Base-by-base conservation (phyloP, 2,329 filamentous ascomycete genomes). In the Plectosphaerella sp. region DNA sequence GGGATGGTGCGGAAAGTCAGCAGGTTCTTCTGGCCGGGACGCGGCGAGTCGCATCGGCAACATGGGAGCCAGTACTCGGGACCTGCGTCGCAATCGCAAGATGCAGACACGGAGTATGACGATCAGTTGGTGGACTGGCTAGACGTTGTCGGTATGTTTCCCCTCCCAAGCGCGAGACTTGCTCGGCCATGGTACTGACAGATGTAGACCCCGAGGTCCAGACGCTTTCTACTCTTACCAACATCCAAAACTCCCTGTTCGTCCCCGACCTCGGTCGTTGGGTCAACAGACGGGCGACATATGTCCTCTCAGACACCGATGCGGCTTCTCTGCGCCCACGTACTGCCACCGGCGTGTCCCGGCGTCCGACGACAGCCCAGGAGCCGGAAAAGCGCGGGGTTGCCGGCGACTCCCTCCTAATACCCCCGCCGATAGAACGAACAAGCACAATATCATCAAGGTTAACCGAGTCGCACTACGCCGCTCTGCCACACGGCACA, bases 181-280 rank as follows among this genome's bases (percentile, higher is more conserved):
- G 18, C 22, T 33, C 16, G 16, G 22, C 14, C 33, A 24, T 11
- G 47, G 20, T 5, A 45, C 39, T 49, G 35, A 48, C 4, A 47
- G 6, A 24, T 12, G 6, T 57, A 91, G 90, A 95, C 61, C 89
- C 90, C 42, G 89, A 95, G 70, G 85, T 96, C 4, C 84, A 89
- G 36, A 90, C 90, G 0, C 73, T 96, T 4, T 90, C 89, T 0
- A 93, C 89, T 14, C 79, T 95, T 10, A 95, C 89, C 43, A 96
- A 96, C 62, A 86, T 96, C 18, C 90, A 95, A 62, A 96, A 96
- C 65, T 94, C 90, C 0, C 81, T 96, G 10, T 95, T 95, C 68
- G 74, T 95, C 2, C 91, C 91, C 0, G 86, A 91, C 58, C 75
- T 95, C n/a, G 90, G 90, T 41, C 74, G 77, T 53, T 84, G 83